Evolutionary conservation across 352 stramenopile genomes (phyloP).

Genomic region (Globisporangium viniferum): DNA sequence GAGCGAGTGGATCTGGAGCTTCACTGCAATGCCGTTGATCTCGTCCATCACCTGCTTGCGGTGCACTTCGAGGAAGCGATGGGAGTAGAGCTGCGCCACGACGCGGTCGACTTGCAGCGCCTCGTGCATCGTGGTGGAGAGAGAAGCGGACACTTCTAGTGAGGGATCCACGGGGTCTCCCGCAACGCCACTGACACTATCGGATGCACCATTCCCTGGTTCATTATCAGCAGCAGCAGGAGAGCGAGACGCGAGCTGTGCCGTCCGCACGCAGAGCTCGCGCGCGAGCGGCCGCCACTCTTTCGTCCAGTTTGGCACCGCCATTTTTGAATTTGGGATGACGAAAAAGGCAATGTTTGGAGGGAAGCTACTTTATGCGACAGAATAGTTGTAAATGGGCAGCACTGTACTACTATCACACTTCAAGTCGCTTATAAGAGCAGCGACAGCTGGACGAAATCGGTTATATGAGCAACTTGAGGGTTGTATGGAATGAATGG

Average conservation of each 20-base stretch:
- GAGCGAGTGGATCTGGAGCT: constrained; percentile 57
- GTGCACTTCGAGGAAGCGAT: constrained; percentile 46
- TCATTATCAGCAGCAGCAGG: background rate
- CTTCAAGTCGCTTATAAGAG: background rate
- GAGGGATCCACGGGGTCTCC: background rate
- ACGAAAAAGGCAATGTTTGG: background rate
- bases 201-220: background rate
- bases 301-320: constrained; percentile 44
- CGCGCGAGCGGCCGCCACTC: constrained; percentile 58
- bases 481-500: background rate
- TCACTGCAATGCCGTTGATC: constrained; percentile 34
- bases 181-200: background rate
- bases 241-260: background rate
- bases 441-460: background rate
- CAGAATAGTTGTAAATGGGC: background rate
- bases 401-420: background rate
- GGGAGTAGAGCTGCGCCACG: constrained; percentile 43
- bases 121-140: constrained; percentile 3
- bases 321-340: constrained; percentile 16
- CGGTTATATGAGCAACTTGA: background rate
- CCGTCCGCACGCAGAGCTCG: constrained; percentile 38
- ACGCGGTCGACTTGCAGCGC: constrained; percentile 42
- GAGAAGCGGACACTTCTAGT: background rate
- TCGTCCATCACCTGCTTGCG: constrained; percentile 47
- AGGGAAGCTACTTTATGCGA: background rate